Evolutionary conservation across 2,329 filamentous ascomycete genomes (phyloP).

Genomic region (Colletotrichum falcatum): DNA sequence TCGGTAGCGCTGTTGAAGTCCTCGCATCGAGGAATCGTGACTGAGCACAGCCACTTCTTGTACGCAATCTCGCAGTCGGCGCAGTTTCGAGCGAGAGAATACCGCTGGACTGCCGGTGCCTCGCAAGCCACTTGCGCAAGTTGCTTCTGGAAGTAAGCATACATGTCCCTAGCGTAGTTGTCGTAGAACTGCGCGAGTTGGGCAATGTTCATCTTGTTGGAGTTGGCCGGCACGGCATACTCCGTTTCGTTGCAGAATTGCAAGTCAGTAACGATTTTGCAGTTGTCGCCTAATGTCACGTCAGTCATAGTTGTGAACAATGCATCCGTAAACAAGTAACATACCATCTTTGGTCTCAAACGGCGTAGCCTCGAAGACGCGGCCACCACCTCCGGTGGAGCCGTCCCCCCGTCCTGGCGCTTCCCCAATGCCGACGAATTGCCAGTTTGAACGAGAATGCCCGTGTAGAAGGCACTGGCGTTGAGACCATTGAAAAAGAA

Average conservation of each 20-base stretch:
- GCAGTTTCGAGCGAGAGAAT: constrained; percentile 85
- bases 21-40: constrained; percentile 91
- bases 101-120: constrained; percentile 76
- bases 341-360: constrained; percentile 84
- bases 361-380: constrained; percentile 77
- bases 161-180: constrained; percentile 75
- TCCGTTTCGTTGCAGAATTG: constrained; percentile 89
- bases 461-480: constrained; percentile 76
- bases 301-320: not conserved
- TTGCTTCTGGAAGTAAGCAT: constrained; percentile 82
- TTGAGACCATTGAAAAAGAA: constrained; percentile 87
- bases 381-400: constrained; percentile 75
- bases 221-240: constrained; percentile 90
- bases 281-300: constrained; percentile 75
- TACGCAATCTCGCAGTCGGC: constrained; percentile 82
- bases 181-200: constrained; percentile 82
- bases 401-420: constrained; percentile 46
- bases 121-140: constrained; percentile 90
- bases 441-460: constrained; percentile 75
- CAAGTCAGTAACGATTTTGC: constrained; percentile 87
- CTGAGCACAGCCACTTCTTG: constrained; percentile 94
- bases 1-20: constrained; percentile 75
- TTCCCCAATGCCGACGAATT: constrained; percentile 60
- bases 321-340: constrained; percentile 41
- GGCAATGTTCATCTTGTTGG: constrained; percentile 67